phyloP scores from a whole-genome alignment of 331 rosid species.

The Saraca asoca region DNA sequence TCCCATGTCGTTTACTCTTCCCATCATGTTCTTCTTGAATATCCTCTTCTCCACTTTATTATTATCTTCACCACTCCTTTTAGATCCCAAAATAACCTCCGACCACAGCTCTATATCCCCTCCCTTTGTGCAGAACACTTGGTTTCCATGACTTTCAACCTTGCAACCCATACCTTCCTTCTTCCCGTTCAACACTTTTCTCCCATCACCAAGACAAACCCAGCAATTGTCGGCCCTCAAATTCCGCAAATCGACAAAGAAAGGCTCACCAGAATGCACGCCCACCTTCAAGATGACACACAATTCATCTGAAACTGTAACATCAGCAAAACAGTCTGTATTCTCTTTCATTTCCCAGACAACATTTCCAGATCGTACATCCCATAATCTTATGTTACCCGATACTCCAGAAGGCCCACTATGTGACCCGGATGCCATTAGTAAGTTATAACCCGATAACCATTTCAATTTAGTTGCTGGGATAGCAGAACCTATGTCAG shows the following conservation, averaged over 20 bases:
- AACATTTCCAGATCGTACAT: slow-evolving; percentile 60
- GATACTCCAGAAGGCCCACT: slow-evolving; percentile 91
- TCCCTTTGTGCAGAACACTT: slow-evolving; percentile 76
- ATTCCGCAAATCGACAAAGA: slow-evolving; percentile 60
- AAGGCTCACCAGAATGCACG: slow-evolving; percentile 70
- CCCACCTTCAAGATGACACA: slow-evolving; percentile 79
- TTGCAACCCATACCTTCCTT: slow-evolving; percentile 80
- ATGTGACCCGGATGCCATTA: slow-evolving; percentile 93
- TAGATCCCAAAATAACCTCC: slow-evolving; percentile 59
- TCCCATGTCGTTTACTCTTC: slow-evolving; percentile 73
- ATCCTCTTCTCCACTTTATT: slow-evolving; percentile 44
- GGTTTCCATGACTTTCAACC: slow-evolving; percentile 79
- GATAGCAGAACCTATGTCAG: slow-evolving; percentile 75
- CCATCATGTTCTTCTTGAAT: slow-evolving; percentile 84
- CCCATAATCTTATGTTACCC: slow-evolving; percentile 81
- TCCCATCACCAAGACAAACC: slow-evolving; percentile 70
- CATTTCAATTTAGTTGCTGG: slow-evolving; percentile 85
- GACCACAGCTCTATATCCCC: slow-evolving; percentile 84
- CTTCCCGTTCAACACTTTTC: slow-evolving; percentile 60
- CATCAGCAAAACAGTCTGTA: slow-evolving; percentile 80
- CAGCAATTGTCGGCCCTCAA: slow-evolving; percentile 60
- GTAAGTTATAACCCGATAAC: slow-evolving; percentile 54
- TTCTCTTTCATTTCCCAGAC: slow-evolving; percentile 78
- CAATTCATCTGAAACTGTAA: slow-evolving; percentile 63
- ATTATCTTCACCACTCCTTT: slow-evolving; percentile 22